Conservation (phyloP, 108 stramenopile genomes). For the Seminavis robusta region DNA sequence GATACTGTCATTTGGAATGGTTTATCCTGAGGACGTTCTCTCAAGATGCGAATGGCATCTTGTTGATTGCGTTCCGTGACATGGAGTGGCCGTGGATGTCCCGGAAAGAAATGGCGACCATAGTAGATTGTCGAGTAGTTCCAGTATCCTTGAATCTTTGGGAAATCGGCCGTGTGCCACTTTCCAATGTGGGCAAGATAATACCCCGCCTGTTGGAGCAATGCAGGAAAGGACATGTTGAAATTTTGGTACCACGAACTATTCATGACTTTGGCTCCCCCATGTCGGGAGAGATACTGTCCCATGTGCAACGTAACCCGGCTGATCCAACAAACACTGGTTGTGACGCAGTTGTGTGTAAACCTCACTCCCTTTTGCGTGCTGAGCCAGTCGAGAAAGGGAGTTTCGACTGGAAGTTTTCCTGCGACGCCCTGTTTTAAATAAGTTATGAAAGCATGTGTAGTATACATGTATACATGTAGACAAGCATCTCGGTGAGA, state of each 20-base stretch:
- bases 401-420: conserved; percentile 50
- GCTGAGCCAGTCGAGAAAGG: conserved; percentile 49
- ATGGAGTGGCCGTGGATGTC: conserved; percentile 11
- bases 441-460: no score
- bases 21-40: conserved; percentile 30
- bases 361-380: conserved; percentile 70
- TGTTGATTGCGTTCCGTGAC: conserved; percentile 66
- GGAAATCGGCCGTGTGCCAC: conserved; percentile 36
- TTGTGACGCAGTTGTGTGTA: conserved; percentile 79
- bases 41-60: conserved; percentile 60
- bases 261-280: not conserved
- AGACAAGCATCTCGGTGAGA: no score
- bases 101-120: conserved; percentile 33
- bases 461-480: no score
- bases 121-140: conserved; percentile 25
- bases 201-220: conserved; percentile 56
- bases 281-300: conserved; percentile 56
- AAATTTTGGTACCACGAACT: conserved; percentile 19
- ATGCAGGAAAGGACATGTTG: conserved; percentile 47
- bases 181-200: conserved; percentile 75
- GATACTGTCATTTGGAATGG: conserved; percentile 71
- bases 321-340: conserved; percentile 76
- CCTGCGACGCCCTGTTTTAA: conserved; percentile 32
- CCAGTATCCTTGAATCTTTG: not conserved
- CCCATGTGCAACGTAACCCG: conserved; percentile 73